Conservation (phyloP, 768 basidiomycete species). For the Lyophyllum atratum region DNA sequence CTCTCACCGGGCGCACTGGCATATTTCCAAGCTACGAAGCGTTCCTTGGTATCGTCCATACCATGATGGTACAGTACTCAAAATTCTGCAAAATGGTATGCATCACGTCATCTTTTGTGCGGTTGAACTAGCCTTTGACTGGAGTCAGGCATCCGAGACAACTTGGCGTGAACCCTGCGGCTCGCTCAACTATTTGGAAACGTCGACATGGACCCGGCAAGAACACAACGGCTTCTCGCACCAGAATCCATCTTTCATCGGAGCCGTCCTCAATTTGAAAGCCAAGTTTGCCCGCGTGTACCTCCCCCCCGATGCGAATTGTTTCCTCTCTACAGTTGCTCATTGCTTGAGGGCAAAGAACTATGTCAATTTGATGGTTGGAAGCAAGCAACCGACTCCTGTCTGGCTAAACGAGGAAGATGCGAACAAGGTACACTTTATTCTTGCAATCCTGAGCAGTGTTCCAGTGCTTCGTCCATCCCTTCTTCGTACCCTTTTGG, state of each 20-base stretch:
- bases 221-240: constrained; percentile 92
- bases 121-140: not conserved
- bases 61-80: constrained; percentile 88
- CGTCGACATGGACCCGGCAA: constrained; percentile 83
- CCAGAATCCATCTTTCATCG: constrained; percentile 85
- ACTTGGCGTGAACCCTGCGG: constrained; percentile 72
- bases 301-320: constrained; percentile 89
- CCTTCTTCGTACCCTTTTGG: not conserved
- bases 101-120: not conserved
- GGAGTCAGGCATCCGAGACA: constrained; percentile 51
- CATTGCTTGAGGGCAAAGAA: constrained; percentile 85
- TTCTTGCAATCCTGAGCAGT: not conserved
- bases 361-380: constrained; percentile 87
- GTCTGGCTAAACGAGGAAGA: constrained; percentile 81
- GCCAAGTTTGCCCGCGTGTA: constrained; percentile 73
- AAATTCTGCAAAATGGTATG: constrained; percentile 85
- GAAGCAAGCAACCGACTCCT: constrained; percentile 81
- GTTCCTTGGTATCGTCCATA: constrained; percentile 87
- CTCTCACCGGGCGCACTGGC: constrained; percentile 82
- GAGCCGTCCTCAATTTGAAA: constrained; percentile 82
- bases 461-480: not conserved
- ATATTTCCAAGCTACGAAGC: constrained; percentile 92
- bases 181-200: constrained; percentile 85
- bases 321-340: constrained; percentile 78
- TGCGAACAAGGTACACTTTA: constrained; percentile 55